Evolutionary conservation across 371 early-diverging fungal species (phyloP), one percentile per base, ranked within the genome.

Genomic region (Apophysomyces ossiformis): DNA sequence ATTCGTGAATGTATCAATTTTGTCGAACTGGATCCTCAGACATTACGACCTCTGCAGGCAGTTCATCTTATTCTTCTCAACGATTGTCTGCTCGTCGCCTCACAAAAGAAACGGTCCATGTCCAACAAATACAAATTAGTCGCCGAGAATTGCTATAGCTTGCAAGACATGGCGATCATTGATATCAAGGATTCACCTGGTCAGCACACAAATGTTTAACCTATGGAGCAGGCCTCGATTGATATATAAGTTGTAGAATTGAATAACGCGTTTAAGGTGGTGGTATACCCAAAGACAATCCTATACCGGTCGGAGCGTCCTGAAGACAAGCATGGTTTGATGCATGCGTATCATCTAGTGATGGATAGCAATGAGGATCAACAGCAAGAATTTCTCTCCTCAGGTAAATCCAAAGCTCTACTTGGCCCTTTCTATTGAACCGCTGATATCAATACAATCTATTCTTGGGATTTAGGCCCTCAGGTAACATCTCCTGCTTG

Each of bases 141-240:
- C 3, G 93, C 94, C 0, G 95, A 95, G 57, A 83, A 87, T 58
- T 92, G 92, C 61, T 94, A 91, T 85, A 65, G 71, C 26, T 69
- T 96, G 21, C 74, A 84, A 21, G 94, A 95, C 26, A 83, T 94
- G 18, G 89, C 88, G 0, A 82, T 95, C 2, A 86, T 90, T 16
- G 96, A 97, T 63, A 78, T 95, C 65, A 89, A 89, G 69, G 95
- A 96, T 68, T 81, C 92, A 0, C 65, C 84, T 59, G 93, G 93
- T 87, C 83, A 67, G 61, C 26, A 9, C 32, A 26, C 32, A 21
- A 21, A 16, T 36, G 8, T 26, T 26, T 13, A 59, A 36, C 16
- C 11, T 21, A 60, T 7, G 15, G 39, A 11, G 32, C 7, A 35
- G 11, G 7, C 11, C 7, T 11, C 18, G 13, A 45, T 37, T 59